Evolutionary conservation across 1,284 basidiomycete species (phyloP), one percentile per base, ranked within the genome.

Genomic region (Puccinia polysora): DNA sequence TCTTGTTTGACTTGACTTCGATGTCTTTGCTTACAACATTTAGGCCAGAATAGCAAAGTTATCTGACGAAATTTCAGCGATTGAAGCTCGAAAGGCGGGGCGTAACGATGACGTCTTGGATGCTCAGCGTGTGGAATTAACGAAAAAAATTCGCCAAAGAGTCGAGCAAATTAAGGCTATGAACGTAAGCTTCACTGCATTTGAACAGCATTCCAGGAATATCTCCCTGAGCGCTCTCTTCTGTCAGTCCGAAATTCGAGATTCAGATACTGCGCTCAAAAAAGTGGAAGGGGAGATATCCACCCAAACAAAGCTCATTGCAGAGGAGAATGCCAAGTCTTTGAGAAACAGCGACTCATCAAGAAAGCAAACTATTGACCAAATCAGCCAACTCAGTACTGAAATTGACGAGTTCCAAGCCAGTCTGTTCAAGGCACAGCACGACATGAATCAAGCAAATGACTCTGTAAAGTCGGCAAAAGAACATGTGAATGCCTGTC

Each of bases 51-150:
- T 86, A 64, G 78, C 50, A 10, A 36, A 28, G 63, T 74, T 73
- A 71, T 68, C 62, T 1, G 71, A 7, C 23, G 75, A 59, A 55
- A 74, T 73, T 65, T 72, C 49, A 71, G 34, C 25, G 3, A 20
- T 56, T 40, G 64, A 28, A 20, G 40, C 7, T 23, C 10, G 0
- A 14, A 40, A 49, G 23, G 50, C 58, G 65, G 74, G 28, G 14
- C 4, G 38, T 47, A 34, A 32, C 34, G 85, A 89, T 75, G 80
- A 79, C 23, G 82, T 86, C 53, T 76, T 83, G 25, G 76, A 80
- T 1, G 81, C 80, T 0, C 77, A 81, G 75, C 83, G 83, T 73
- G 78, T 80, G 1, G 80, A 82, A 4, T 76, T 88, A 4, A 40
- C 65, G 2, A 3, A 64, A 4, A 64, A 7, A 30, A 25, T 30